These are phyloP conservation scores for Exophiala sp. DNA, from an alignment of 2,329 filamentous ascomycete genomes.

Conservation along the genomic window DNA sequence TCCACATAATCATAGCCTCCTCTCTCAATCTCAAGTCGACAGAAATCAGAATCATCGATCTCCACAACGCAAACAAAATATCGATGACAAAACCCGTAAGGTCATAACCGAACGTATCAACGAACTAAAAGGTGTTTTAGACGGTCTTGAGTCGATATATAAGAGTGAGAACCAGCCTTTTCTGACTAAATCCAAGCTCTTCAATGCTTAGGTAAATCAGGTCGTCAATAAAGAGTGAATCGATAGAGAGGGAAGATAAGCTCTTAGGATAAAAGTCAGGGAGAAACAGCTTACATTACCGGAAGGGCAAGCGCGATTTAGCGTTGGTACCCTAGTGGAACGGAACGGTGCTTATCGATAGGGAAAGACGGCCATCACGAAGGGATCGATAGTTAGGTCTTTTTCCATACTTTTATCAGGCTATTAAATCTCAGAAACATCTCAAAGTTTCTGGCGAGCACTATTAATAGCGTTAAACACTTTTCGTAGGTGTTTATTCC, in stretches of 20 bases:
- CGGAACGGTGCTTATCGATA: neutral
- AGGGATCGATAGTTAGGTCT: no score
- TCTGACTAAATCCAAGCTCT: neutral
- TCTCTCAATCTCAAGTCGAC: neutral
- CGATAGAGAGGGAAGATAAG: neutral
- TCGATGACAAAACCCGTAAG: neutral
- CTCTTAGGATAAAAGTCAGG: neutral
- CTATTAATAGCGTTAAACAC: no score
- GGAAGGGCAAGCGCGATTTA: neutral
- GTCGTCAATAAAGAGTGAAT: neutral
- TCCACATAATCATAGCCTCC: neutral
- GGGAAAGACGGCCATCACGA: neutral
- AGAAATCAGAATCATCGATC: neutral
- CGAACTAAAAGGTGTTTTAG: neutral
- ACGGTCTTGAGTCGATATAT: neutral
- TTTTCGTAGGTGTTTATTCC: no score
- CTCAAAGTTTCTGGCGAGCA: no score
- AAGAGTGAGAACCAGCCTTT: neutral
- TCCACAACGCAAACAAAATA: neutral
- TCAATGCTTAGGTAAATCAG: neutral
- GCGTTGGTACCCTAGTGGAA: neutral
- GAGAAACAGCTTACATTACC: neutral
- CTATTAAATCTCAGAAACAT: no score
- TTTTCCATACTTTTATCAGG: no score
- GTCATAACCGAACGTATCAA: neutral